Base-by-base conservation (phyloP, 2,329 filamentous ascomycete species). In the Diaporthe eres region DNA sequence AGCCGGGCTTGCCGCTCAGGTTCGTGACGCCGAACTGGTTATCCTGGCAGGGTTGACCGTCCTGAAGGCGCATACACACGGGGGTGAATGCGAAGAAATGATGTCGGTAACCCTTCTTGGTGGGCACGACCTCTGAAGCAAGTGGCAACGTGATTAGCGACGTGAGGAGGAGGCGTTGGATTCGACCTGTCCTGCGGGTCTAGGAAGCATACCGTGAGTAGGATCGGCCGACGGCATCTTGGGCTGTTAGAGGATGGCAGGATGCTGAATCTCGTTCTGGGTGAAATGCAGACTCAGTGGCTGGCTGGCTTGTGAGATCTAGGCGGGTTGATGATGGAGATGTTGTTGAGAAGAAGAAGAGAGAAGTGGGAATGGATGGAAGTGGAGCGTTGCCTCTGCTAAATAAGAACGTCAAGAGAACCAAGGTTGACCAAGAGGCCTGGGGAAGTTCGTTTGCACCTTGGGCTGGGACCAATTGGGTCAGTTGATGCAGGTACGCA, bases 1-100 rank as follows among this genome's bases (percentile, higher is more conserved):
- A 71, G 9, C 15, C 65, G 8, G 49, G 37, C 42, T 42, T 44
- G 37, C 55, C 53, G 42, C 31, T 57, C 25, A 75, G 28, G 15
- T 44, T 47, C 12, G 53, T 67, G 65, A 49, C 57, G 57, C 75
- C 75, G 39, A 76, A 74, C 25, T 74, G 47, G 47, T 65, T 10
- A 39, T 71, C 39, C n/a, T 28, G 19, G 37, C 75, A 74, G 31
- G 39, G n/a, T 1, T 44, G n/a, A 34, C 31, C 65, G 13, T 55
- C 34, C n/a, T 70, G 34, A n/a, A 55, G 22, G 19, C 65, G 65
- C 13, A 34, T 28, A 17, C 75, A 76, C 12, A 3, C 22, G 6
- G 58, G 65, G 7, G 72, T 63, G 57, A 74, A 76, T 22, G 75
- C 72, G 34, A 76, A 76, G 25, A 76, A 47, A 51, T 61, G 37